Percentiles rank a stretch among this genome's conserved stretches.
phyloP scores from a whole-genome alignment of 139 green algal species.

The Picochlorum sp. region DNA sequence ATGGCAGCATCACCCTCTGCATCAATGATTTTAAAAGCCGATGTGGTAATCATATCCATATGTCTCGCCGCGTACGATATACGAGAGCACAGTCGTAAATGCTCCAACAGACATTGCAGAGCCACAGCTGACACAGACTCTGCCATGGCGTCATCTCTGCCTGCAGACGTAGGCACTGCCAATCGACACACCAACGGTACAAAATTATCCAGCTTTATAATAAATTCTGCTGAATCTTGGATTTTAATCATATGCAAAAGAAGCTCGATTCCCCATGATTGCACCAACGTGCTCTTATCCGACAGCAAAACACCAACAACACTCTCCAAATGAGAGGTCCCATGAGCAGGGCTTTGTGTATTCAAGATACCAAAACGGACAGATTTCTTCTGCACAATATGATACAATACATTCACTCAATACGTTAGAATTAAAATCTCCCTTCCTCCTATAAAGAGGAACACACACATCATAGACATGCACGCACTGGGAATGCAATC shows the following conservation, averaged over 20 bases:
- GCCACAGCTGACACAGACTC: background rate
- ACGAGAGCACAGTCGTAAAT: slow-evolving; percentile 27
- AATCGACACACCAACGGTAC: slow-evolving; percentile 28
- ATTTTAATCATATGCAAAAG: slow-evolving; percentile 9
- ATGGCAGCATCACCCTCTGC: background rate
- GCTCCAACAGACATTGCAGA: slow-evolving; percentile 25
- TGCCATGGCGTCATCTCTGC: background rate
- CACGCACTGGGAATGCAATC: background rate
- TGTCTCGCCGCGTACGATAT: slow-evolving; percentile 27
- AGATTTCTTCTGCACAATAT: too few species aligned
- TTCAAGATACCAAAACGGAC: too few species aligned
- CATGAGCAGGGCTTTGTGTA: too few species aligned
- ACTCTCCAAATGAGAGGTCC: slow-evolving; percentile 4
- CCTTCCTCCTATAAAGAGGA: too few species aligned
- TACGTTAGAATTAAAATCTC: too few species aligned
- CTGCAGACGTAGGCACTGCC: background rate
- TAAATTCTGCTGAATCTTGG: slow-evolving; percentile 34
- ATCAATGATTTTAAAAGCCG: slow-evolving; percentile 15
- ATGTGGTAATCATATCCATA: slow-evolving; percentile 24
- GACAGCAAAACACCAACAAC: slow-evolving; percentile 32
- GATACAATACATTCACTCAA: too few species aligned
- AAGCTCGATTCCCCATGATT: slow-evolving; percentile 27
- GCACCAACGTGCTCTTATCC: slow-evolving; percentile 8
- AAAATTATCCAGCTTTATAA: slow-evolving; percentile 29
- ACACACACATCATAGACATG: too few species aligned